Conservation (phyloP, 208 protist species). For the Leishmania lainsoni region DNA sequence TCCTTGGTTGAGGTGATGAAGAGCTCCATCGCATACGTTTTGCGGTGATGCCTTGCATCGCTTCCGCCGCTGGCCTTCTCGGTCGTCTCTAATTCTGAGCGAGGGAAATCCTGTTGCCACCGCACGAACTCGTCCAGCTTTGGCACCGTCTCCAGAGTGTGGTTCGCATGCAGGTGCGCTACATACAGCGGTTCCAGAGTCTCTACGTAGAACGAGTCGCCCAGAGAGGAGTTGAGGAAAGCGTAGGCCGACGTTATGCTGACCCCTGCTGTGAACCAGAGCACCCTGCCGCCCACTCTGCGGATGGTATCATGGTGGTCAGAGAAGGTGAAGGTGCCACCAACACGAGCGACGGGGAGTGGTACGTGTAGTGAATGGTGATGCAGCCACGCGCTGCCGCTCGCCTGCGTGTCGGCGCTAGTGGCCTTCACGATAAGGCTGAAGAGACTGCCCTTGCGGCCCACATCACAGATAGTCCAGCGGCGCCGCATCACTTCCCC, state of each 20-base stretch:
- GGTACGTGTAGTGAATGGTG: slow-evolving; percentile 47
- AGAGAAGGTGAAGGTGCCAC: slow-evolving; percentile 71
- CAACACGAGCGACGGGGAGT: slow-evolving; percentile 51
- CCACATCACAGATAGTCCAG: slow-evolving; percentile 69
- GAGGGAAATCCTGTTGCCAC: slow-evolving; percentile 37
- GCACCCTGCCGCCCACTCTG: slow-evolving; percentile 44
- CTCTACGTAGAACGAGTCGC: slow-evolving; percentile 32
- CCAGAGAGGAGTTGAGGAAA: slow-evolving; percentile 45
- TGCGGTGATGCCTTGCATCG: not conserved
- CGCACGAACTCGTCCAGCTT: slow-evolving; percentile 48
- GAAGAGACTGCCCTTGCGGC: slow-evolving; percentile 47
- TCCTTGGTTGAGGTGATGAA: slow-evolving; percentile 16
- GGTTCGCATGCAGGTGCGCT: slow-evolving; percentile 82
- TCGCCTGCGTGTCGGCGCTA: slow-evolving; percentile 22
- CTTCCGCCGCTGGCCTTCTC: not conserved
- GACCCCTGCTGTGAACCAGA: slow-evolving; percentile 80
- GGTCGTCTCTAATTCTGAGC: not conserved
- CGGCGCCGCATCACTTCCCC: slow-evolving; percentile 40
- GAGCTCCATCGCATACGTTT: slow-evolving; percentile 35
- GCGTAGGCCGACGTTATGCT: slow-evolving; percentile 73
- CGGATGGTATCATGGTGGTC: slow-evolving; percentile 55
- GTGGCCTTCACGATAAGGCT: slow-evolving; percentile 68
- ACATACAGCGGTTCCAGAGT: slow-evolving; percentile 48
- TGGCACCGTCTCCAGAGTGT: slow-evolving; percentile 44
- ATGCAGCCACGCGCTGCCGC: slow-evolving; percentile 72